Percentiles rank a stretch among this genome's conserved stretches.
Conservation (phyloP, 805 yeast species). For the Pichia californica region DNA sequence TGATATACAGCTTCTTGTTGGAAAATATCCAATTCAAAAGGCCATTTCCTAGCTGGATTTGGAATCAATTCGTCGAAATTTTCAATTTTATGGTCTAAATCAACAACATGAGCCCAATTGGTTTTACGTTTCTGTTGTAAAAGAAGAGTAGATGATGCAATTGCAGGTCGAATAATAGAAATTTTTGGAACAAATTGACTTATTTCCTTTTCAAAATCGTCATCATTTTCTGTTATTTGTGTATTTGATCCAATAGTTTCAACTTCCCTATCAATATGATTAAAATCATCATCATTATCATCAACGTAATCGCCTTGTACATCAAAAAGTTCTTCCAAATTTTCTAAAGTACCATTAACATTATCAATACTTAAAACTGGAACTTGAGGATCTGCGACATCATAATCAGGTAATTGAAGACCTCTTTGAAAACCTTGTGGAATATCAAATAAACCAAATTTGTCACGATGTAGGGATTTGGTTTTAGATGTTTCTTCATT, state of each 20-base stretch:
- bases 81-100: constrained; percentile 71
- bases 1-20: constrained; percentile 97
- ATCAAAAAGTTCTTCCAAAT: constrained; percentile 7
- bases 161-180: constrained; percentile 23
- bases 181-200: constrained; percentile 24
- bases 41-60: constrained; percentile 89
- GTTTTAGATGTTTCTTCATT: constrained; percentile 30
- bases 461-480: constrained; percentile 53
- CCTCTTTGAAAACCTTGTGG: constrained; percentile 85
- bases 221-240: no score
- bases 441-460: constrained; percentile 68
- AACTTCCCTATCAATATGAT: not conserved
- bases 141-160: constrained; percentile 5
- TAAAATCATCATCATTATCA: not conserved
- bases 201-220: constrained; percentile 26
- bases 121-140: constrained; percentile 24
- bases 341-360: no score
- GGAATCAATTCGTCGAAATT: constrained; percentile 88
- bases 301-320: constrained; percentile 1
- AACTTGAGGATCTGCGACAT: constrained; percentile 4
- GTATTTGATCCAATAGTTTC: not conserved
- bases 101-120: constrained; percentile 95
- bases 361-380: no score
- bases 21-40: constrained; percentile 88
- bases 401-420: constrained; percentile 28